phyloP scores from a whole-genome alignment of 768 basidiomycete species.

The Leucosporidium creatinivorum region DNA sequence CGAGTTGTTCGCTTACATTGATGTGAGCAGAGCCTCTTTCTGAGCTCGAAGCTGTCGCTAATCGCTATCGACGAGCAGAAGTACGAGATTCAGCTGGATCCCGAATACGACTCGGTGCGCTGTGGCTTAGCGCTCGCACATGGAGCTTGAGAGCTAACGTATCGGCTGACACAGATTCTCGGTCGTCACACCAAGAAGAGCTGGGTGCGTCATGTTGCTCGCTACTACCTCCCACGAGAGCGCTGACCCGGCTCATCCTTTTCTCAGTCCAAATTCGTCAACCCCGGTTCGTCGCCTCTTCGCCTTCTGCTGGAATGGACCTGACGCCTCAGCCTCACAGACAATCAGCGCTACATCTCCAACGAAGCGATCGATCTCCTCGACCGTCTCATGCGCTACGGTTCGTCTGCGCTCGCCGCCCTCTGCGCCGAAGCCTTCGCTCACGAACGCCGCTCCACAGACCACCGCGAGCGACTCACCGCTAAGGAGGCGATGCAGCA shows the following conservation, averaged over 20 bases:
- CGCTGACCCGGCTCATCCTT: too few species aligned
- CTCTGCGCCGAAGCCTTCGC: not conserved
- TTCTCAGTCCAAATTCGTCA: constrained; percentile 90
- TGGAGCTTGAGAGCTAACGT: too few species aligned
- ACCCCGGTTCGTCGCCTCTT: constrained; percentile 37
- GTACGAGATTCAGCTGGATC: constrained; percentile 90
- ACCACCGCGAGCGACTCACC: constrained; percentile 86
- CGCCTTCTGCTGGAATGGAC: too few species aligned
- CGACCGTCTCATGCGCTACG: constrained; percentile 90
- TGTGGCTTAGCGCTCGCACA: too few species aligned
- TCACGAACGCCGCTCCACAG: not conserved
- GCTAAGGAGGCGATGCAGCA: constrained; percentile 87
- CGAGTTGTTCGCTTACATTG: constrained; percentile 36
- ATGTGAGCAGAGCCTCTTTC: constrained; percentile 23
- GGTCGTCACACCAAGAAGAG: constrained; percentile 68
- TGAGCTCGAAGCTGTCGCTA: not conserved
- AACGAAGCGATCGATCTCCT: constrained; percentile 95
- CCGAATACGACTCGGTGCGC: constrained; percentile 73
- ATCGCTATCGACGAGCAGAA: constrained; percentile 50
- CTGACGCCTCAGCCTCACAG: too few species aligned
- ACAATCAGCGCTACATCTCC: constrained; percentile 51
- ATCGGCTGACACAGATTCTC: constrained; percentile 48
- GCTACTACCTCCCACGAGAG: too few species aligned
- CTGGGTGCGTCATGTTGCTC: not conserved
- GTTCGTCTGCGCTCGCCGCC: constrained; percentile 41